Base-by-base conservation (phyloP, 441 rosid genomes). In the Bruguiera hainesii region DNA sequence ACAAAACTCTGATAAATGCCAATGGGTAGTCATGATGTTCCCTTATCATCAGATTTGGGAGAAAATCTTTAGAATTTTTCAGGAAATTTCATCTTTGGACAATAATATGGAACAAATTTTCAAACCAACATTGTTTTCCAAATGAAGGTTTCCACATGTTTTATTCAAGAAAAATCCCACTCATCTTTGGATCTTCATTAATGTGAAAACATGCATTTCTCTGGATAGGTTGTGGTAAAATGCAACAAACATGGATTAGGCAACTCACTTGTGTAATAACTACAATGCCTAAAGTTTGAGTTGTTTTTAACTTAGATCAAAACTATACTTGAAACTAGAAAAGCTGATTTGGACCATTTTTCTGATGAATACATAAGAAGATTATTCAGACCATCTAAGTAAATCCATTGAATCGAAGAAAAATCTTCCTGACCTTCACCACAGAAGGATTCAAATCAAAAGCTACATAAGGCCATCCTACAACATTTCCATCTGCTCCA, bases 401-500 rank as follows among this genome's bases (percentile, higher is more conserved):
- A 10, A 65, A 6, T 30, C 7, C n/a, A 21, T 25, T 2, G 16
- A 55, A 46, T 52, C 29, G 56, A 30, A 46, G 4, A 4, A n/a
- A 61, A 61, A 46, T 23, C 21, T 57, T 65, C 69, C 81, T 64
- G 39, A 91, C 99, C 97, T 89, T 87, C 28, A 91, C 98, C 39
- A 91, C 94, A 52, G 98, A 73, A 61, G 89, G 96, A 77, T 94
- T 84, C 72, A 94, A 85, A 82, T 91, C 99, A 82, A 94, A 94
- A 71, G 96, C 98, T 68, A 94, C 77, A 69, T 80, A 94, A 78
- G 90, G 94, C 90, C 86, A 84, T 71, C 94, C 97, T 57, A 76
- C 83, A 64, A 66, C 60, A 56, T 80, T 83, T 6, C 81, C 77
- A 62, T 88, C 97, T 64, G 69, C 68, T 70, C 90, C 96, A 66